Base-by-base conservation (phyloP, 176 grass and related monocot species). In the Oryza glaberrima region DNA sequence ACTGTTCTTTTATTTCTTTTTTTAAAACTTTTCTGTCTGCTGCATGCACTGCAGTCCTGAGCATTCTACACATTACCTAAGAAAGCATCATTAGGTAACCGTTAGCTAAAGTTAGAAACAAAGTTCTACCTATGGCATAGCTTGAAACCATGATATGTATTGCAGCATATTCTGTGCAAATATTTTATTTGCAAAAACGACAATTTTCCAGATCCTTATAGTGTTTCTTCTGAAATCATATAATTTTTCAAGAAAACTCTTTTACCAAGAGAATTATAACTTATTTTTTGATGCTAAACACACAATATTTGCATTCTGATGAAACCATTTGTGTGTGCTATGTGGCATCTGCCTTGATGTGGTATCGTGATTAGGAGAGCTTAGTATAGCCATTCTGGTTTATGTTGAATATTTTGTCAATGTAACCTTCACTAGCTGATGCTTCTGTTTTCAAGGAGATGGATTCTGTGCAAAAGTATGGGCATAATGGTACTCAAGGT, bases 381-480 rank as follows among this genome's bases (percentile, higher is more conserved):
- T 67, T 25, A 25, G 23, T 84, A 20, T 76, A 20, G 72, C 6
- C 5, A 20, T 16, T 73, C 41, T 17, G 52, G 60, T 82, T 64
- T 10, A 73, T 32, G 36, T 30, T 72, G 5, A 82, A 64, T 61
- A 45, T 44, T 60, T 13, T 76, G 30, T 76, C 32, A 16, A 78
- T 51, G 7, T 65, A 34, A 83, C 70, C 54, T 72, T 74, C n/a
- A 61, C 38, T 4, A 7, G 26, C 72, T 70, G 16, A 54, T 52
- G 26, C 75, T 52, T 81, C 8, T 68, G 2, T 75, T 46, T 75
- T 20, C 7, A 82, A 98, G 95, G 95, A 85, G 70, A 88, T 90
- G 82, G 89, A 93, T 86, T 52, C 74, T 73, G 79, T 76, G 69
- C 91, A 98, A 61, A 98, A 87, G 71, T 40, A 85, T 74, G 81